Percentiles rank a stretch among this genome's conserved stretches.
phyloP scores from a whole-genome alignment of 2,329 filamentous ascomycete genomes.

The Diaporthe vexans region DNA sequence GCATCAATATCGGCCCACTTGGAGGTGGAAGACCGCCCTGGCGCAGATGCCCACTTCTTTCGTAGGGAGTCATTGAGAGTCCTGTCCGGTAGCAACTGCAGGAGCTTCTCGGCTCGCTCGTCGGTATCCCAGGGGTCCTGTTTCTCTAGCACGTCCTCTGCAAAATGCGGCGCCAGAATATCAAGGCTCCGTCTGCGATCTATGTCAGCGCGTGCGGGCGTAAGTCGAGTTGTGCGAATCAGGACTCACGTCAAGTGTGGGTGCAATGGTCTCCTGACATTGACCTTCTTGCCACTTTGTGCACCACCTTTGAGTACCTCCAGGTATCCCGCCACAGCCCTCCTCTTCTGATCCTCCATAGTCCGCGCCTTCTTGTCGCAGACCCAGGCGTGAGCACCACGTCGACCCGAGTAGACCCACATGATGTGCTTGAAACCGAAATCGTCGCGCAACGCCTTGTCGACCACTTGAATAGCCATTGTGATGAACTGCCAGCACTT shows the following conservation, averaged over 20 bases:
- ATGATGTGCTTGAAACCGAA: conserved; percentile 97
- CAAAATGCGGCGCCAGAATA: conserved; percentile 87
- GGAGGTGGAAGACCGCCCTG: conserved; percentile 78
- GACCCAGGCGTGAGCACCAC: conserved; percentile 98
- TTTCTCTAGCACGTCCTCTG: conserved; percentile 81
- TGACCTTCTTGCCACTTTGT: conserved; percentile 89
- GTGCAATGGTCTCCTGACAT: conserved; percentile 86
- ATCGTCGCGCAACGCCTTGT: conserved; percentile 88
- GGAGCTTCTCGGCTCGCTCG: conserved; percentile 81
- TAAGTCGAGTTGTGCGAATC: not conserved
- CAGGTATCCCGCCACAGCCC: conserved; percentile 89
- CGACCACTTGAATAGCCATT: conserved; percentile 96
- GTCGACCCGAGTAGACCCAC: conserved; percentile 98
- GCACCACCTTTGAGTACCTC: conserved; percentile 90
- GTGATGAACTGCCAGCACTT: conserved; percentile 98
- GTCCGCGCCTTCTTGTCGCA: conserved; percentile 89
- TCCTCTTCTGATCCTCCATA: conserved; percentile 88
- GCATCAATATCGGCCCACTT: conserved; percentile 98
- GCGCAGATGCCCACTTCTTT: conserved; percentile 91
- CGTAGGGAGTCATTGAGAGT: conserved; percentile 82
- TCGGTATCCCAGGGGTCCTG: conserved; percentile 87
- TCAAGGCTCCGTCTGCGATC: conserved; percentile 80
- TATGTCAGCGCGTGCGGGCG: conserved; percentile 38
- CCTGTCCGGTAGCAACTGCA: conserved; percentile 87
- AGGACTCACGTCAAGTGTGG: conserved; percentile 81